Percentiles rank a stretch among this genome's conserved stretches.
Conservation (phyloP, 169 alveolate genomes). For the Fabrea salina region DNA sequence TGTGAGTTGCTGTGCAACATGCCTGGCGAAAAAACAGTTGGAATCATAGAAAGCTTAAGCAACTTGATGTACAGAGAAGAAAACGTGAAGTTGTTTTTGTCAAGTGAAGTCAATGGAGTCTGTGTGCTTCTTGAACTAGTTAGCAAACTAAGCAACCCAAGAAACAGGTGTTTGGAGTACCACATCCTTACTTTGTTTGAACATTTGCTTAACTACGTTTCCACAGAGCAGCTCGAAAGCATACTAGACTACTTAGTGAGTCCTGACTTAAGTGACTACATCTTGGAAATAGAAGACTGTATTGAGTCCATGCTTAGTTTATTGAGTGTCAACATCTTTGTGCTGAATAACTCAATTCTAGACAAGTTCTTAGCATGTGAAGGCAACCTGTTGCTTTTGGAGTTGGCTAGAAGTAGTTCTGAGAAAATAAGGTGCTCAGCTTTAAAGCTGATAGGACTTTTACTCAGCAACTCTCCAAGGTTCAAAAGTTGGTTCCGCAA, state of each 20-base stretch:
- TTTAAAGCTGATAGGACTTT: conserved; percentile 11
- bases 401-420: background rate
- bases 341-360: background rate
- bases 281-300: background rate
- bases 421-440: conserved; percentile 19
- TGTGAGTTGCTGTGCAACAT: background rate
- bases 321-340: background rate
- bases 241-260: conserved; percentile 15
- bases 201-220: background rate
- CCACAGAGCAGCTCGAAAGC: conserved; percentile 15
- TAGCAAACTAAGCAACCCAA: background rate
- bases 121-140: background rate
- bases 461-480: background rate
- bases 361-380: conserved; percentile 11
- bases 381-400: conserved; percentile 12
- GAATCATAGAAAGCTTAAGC: background rate
- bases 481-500: conserved; percentile 17
- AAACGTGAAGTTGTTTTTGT: conserved; percentile 23
- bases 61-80: conserved; percentile 4
- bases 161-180: background rate
- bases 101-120: conserved; percentile 10
- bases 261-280: conserved; percentile 9
- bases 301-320: conserved; percentile 1
- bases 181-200: conserved; percentile 10
- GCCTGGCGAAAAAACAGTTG: background rate